Base-by-base conservation (phyloP, 2,329 filamentous ascomycete genomes). In the Ascochyta fabae region DNA sequence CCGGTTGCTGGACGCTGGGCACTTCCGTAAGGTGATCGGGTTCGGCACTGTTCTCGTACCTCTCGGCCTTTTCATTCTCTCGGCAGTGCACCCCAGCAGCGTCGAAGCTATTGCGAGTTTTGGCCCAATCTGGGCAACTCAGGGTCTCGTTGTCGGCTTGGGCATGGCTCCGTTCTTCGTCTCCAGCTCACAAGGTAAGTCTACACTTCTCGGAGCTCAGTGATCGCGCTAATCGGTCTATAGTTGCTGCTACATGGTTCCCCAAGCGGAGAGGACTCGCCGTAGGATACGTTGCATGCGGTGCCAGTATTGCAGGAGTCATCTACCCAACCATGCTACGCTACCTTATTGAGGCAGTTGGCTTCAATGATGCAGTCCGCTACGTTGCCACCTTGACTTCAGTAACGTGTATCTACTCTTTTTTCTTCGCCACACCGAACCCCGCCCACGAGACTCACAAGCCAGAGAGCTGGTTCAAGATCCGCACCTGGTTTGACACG, bases 101-200 rank as follows among this genome's bases (percentile, higher is more conserved):
- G 57, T 63, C 16, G 64, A 70, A 43, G 68, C 68, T 4, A 46
- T 75, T 22, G 78, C 73, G 39, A 78, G 72, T 48, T 81, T 79
- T 61, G 70, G 60, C 27, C 61, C 75, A 6, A 79, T 81, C 23
- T 80, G 79, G 78, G 65, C 78, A 10, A 79, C 78, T 4, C 80
- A 82, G 63, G 80, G 80, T 4, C 63, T 83, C 35, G 65, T 81
- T 34, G 74, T 75, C 24, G 79, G 79, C 5, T 54, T 82, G 9
- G 81, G 81, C 9, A 82, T 82, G 80, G 75, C 79, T n/a, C 82
- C 79, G 59, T 81, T 80, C 67, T 83, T 83, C 59, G 80, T 82
- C 4, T 77, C 77, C 23, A 81, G 79, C 58, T 82, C 80, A 23
- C 80, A 82, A 70, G 74, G 79, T 81, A 74, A 53, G 75, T 67